Evolutionary conservation across 768 basidiomycete species (phyloP).

Genomic region (Thelephora aurantiotincta): DNA sequence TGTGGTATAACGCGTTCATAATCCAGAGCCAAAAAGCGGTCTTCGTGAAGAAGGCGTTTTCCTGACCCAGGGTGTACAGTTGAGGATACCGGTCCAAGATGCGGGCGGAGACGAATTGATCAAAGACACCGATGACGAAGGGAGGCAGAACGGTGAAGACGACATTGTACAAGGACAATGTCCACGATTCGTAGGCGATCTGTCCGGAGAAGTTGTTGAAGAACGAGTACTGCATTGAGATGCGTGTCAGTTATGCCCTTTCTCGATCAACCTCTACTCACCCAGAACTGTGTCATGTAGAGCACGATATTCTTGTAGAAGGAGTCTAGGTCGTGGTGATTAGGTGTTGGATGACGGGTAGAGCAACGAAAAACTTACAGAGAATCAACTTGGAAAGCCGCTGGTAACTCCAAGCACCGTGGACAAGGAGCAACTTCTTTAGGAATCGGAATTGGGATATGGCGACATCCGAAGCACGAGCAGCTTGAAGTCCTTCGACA

Average conservation of each 20-base stretch:
- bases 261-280: conserved; percentile 20
- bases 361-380: conserved; percentile 38
- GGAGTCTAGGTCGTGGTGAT: conserved; percentile 42
- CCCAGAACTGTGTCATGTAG: conserved; percentile 99
- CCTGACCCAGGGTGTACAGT: conserved; percentile 86
- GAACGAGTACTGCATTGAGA: conserved; percentile 67
- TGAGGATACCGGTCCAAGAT: conserved; percentile 97
- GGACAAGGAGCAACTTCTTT: conserved; percentile 89
- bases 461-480: conserved; percentile 91
- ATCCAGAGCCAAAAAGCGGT: conserved; percentile 91
- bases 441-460: conserved; percentile 96
- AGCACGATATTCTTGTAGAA: conserved; percentile 99
- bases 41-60: conserved; percentile 86
- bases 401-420: conserved; percentile 98
- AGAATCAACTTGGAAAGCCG: conserved; percentile 90
- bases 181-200: conserved; percentile 98
- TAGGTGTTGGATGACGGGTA: conserved; percentile 3
- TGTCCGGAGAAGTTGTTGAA: conserved; percentile 99
- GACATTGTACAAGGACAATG: conserved; percentile 92
- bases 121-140: conserved; percentile 93
- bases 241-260: conserved; percentile 1
- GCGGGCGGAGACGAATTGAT: conserved; percentile 95
- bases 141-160: conserved; percentile 93
- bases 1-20: conserved; percentile 80
- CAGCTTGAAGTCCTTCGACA: conserved; percentile 97